Evolutionary conservation across 2,329 filamentous ascomycete genomes (phyloP), one percentile per base, ranked within the genome.

Genomic region (Neofusicoccum cordaticola): DNA sequence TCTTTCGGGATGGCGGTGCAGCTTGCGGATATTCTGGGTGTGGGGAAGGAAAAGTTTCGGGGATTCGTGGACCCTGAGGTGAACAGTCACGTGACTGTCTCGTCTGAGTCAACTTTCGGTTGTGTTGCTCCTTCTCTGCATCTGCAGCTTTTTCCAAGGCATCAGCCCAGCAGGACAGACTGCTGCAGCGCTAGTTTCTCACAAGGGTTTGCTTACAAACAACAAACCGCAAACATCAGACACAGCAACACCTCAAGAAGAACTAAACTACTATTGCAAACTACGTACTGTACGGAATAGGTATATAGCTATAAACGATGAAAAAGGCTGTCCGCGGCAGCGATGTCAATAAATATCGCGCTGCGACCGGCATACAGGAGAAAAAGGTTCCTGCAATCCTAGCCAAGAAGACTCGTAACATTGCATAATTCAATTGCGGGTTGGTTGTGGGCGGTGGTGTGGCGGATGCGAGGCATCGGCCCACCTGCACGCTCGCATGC

Each of bases 361-460:
- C 15, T 19, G 7, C 31, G 50, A 52, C 15, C 27, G 15, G 50
- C 15, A 17, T 31, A 35, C 27, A n/a, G 12, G 27, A 51, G n/a
- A 6, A 35, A 52, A 52, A 27, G 12, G 37, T 11, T 15, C 34
- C 34, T 37, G 50, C 50, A 52, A 35, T 39, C 57, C 44, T 62
- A 42, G 22, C 45, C 58, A 62, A 62, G 58, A 62, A 62, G 58
- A 62, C 58, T 62, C 58, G 58, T 62, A 51, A 62, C 45, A 27
- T 41, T 60, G 58, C 58, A 62, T 62, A 22, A 47, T 60, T 27
- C 42, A 31, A 34, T 34, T 31, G 51, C 37, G 37, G 37, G 11
- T 50, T 51, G 48, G 15, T 35, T 35, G 48, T 31, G 22, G 19
- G 45, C 45, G 9, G 45, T 19, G 45, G 45, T 48, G 27, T 31